Percentiles rank a stretch among this genome's conserved stretches.
phyloP scores from a whole-genome alignment of 805 yeast species.

The Ogataea chonburiensis region DNA sequence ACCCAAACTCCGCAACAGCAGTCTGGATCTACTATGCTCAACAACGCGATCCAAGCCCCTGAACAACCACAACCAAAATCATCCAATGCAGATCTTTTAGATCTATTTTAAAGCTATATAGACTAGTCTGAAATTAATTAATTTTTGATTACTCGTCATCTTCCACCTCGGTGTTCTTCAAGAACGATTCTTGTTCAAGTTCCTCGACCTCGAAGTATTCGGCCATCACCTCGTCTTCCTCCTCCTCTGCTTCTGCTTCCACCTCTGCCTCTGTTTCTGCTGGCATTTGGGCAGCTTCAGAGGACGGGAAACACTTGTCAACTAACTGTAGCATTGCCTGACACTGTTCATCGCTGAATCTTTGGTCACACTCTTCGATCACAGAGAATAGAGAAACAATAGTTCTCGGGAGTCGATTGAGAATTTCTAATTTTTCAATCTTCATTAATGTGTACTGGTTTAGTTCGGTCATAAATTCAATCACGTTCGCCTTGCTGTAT shows the following conservation, averaged over 20 bases:
- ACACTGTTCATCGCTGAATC: slow-evolving; percentile 70
- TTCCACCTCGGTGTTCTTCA: slow-evolving; percentile 9
- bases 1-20: slow-evolving; percentile 3
- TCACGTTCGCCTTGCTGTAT: slow-evolving; percentile 26
- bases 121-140: slow-evolving; percentile 1
- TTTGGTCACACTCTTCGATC: slow-evolving; percentile 88
- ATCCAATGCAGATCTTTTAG: slow-evolving; percentile 21
- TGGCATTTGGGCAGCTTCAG: slow-evolving; percentile 26
- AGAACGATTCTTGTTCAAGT: slow-evolving; percentile 28
- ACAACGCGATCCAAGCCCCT: slow-evolving; percentile 11
- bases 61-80: slow-evolving; percentile 7
- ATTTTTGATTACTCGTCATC: slow-evolving; percentile 5
- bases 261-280: slow-evolving; percentile 22
- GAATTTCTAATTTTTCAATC: slow-evolving; percentile 79
- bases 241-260: slow-evolving; percentile 19
- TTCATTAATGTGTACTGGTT: slow-evolving; percentile 63
- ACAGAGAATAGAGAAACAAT: slow-evolving; percentile 76
- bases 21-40: slow-evolving; percentile 5
- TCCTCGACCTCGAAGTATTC: slow-evolving; percentile 28
- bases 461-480: slow-evolving; percentile 42
- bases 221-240: slow-evolving; percentile 25
- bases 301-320: slow-evolving; percentile 49
- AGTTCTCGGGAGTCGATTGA: slow-evolving; percentile 76
- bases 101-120: slow-evolving; percentile 12
- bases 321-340: slow-evolving; percentile 58